Evolutionary conservation across 2,329 filamentous ascomycete genomes (phyloP), one percentile per base, ranked within the genome.

Genomic region (Monosporascus sp.): DNA sequence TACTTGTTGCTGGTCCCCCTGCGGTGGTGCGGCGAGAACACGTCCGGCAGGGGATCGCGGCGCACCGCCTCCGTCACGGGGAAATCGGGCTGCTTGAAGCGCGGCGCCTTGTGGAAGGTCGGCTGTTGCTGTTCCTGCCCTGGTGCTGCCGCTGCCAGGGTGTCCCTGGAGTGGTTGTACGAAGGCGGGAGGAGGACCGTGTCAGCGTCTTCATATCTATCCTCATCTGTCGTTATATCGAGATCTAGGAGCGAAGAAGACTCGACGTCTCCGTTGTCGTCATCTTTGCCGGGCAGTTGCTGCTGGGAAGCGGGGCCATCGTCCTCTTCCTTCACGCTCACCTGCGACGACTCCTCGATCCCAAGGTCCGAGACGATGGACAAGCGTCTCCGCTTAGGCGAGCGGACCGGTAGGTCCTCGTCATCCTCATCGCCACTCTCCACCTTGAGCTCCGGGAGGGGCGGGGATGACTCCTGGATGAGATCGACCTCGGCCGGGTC

Each of bases 1-100:
- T 74, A 75, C 56, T 59, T 66, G 17, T 3, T 28, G 43, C 22
- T 17, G 2, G 60, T 62, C 35, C 64, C 68, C 45, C 55, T 62
- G 28, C 70, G 66, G 22, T 66, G 65, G 37, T 67, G 69, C 1
- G 73, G 72, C 5, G 73, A 75, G 58, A 75, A 74, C 20, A 60
- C 65, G 37, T 73, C 72, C 3, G 72, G 68, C 0, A 70, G 58
- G 7, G 65, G 69, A 28, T 67, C 60, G 35, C 57, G 63, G 47
- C 26, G 55, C 31, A 18, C 37, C 44, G 3, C 49, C 45, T 5
- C 51, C 58, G 14, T 62, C 58, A 3, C 18, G 14, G 49, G 47
- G 2, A 52, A 44, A 44, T 70, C 58, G 26, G 62, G 15, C 49
- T 66, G 59, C 47, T 68, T 73, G 64, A 75, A 75, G 38, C 71